Base-by-base conservation (phyloP, 805 yeast genomes). In the Yarrowia keelungensis region DNA sequence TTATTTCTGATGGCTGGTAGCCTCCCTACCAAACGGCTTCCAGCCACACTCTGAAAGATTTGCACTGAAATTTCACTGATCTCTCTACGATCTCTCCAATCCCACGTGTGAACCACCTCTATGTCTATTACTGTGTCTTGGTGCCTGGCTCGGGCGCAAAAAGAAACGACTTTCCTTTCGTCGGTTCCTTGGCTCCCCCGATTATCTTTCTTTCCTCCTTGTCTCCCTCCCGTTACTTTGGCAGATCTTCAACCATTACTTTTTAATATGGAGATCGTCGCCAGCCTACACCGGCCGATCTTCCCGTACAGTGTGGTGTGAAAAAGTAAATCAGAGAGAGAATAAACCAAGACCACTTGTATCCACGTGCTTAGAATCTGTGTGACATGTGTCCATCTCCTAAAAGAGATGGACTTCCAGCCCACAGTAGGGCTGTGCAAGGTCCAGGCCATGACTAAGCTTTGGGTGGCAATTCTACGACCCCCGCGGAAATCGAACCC, bases 221-320 rank as follows among this genome's bases (percentile, higher is more conserved):
- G 39, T 49, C 5, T 35, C 16, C 8, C 12, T 3, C 7, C 11
- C 19, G 38, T 35, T 12, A 16, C 45, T 39, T 38, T 19, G 22
- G n/a, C 19, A 7, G 45, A 53, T 22, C 45, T 19, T 39, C 45
- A 2, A 42, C 32, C 9, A n/a, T 35, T 36, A 10, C 43, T 36
- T 36, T 51, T 51, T 16, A 10, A 36, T 45, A 39, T 36, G 59
- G 45, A 19, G 59, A 53, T 53, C 59, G 42, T 19, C 45, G 32
- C 45, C 59, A 53, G 59, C 59, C 59, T 53, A 9, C 42, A 19
- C 22, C 7, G 8, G 43, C 7, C 22, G 43, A 53, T 53, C 43
- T 51, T 36, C 59, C n/a, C 45, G 45, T 38, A 38, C 45, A 53
- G 45, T 16, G 36, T 7, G 39, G 22, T 8, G 3, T 3, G 58